Evolutionary conservation across 768 basidiomycete species (phyloP), one percentile per base, ranked within the genome.

Genomic region (Lentinula detonsa): DNA sequence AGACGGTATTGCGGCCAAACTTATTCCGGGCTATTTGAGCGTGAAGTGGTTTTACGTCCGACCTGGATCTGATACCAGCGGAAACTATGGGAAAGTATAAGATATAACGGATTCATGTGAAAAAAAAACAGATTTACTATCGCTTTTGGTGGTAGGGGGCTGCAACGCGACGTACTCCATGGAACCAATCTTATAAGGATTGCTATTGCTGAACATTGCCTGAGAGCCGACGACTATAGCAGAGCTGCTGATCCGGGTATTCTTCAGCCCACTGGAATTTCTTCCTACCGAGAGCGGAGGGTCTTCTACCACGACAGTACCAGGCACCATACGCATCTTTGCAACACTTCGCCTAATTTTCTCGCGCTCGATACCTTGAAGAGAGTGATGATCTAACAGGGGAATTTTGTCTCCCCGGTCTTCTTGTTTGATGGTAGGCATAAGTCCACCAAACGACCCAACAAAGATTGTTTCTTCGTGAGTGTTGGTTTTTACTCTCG

Each of bases 361-460:
- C 21, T 59, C 58, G 2, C 58, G 31, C 21, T 39, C 23, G 16
- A 59, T 49, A n/a, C 58, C 58, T 13, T 48, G 16, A 11, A 5
- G 16, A 50, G 58, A 59, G 8, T 39, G 28, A 43, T 48, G 43
- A 28, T 59, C 34, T 28, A 59, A 59, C 16, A 59, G 33, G 9
- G 58, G 58, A 18, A 34, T 39, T 16, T 59, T 59, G 15, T 50
- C 58, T 11, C 48, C 46, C 16, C 58, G 33, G 48, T 59, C 2
- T 5, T 59, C 16, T 28, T 57, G 31, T 15, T 2, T 15, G 18
- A 59, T 60, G 5, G 56, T 40, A 0, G 76, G 71, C 5, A 68
- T 66, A 62, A 81, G 67, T 10, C 83, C 83, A 16, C 77, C 83
- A 63, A 82, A 80, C 63, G 76, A 73, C 55, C 73, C 78, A 31